Percentiles rank a stretch among this genome's conserved stretches.
phyloP scores from a whole-genome alignment of 805 yeast genomes.

The Spathaspora gorwiae region DNA sequence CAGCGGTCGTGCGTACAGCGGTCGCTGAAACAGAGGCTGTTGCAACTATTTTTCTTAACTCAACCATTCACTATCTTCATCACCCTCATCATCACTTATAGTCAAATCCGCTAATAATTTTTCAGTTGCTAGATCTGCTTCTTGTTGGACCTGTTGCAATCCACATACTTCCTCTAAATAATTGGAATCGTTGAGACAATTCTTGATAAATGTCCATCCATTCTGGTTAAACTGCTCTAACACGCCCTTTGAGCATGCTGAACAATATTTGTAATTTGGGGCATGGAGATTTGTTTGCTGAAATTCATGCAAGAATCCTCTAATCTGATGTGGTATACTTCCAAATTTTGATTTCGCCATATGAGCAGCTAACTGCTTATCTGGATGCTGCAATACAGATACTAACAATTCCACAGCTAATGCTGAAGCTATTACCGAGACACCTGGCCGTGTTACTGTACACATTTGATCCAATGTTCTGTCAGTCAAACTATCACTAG shows the following conservation, averaged over 20 bases:
- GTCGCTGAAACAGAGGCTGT: too few species aligned
- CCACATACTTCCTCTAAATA: constrained; percentile 81
- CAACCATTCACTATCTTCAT: constrained; percentile 6
- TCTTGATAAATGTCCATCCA: constrained; percentile 80
- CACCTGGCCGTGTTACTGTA: constrained; percentile 96
- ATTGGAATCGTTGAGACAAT: constrained; percentile 60
- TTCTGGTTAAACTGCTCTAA: constrained; percentile 43
- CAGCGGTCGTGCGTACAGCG: too few species aligned
- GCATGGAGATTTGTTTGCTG: constrained; percentile 62
- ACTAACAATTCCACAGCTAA: constrained; percentile 80
- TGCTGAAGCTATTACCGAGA: constrained; percentile 82
- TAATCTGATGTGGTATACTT: constrained; percentile 77
- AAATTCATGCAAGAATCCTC: constrained; percentile 77
- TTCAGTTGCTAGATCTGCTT: constrained; percentile 53
- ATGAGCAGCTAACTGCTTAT: constrained; percentile 42
- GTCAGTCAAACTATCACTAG: constrained; percentile 80
- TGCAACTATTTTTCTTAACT: too few species aligned
- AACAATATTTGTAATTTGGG: constrained; percentile 71
- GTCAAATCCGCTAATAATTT: constrained; percentile 22
- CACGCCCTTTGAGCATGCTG: constrained; percentile 76
- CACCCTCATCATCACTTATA: constrained; percentile 18
- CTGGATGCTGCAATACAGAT: constrained; percentile 65
- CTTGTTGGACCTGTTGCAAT: constrained; percentile 62
- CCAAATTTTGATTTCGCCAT: constrained; percentile 46
- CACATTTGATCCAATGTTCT: constrained; percentile 97